A percentile compares a stretch with the other conserved stretches of the same genome.
Conservation (phyloP, 352 stramenopile genomes). For the Pythium chondricola region DNA sequence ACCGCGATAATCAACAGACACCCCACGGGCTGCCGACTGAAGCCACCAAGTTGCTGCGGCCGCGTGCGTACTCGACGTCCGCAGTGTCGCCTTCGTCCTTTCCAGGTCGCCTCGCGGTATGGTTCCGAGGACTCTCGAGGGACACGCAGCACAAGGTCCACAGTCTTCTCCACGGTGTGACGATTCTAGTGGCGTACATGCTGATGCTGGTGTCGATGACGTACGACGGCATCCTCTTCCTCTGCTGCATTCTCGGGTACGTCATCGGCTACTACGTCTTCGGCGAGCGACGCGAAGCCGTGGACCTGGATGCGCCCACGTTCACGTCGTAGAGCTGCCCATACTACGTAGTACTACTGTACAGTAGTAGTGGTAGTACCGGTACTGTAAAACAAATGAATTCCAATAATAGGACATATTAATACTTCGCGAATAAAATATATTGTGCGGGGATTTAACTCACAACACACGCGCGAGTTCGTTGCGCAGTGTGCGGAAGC, state of each 20-base stretch:
- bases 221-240: constrained; percentile 59
- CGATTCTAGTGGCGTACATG: constrained; percentile 68
- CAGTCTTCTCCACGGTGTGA: constrained; percentile 47
- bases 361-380: too few species aligned
- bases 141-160: constrained; percentile 48
- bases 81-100: background rate
- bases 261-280: constrained; percentile 64
- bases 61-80: constrained; percentile 24
- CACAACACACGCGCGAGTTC: constrained; percentile 43
- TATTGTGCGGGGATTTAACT: background rate
- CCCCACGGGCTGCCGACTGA: constrained; percentile 17
- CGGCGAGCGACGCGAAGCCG: constrained; percentile 48
- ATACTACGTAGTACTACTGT: too few species aligned
- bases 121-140: constrained; percentile 46
- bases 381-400: background rate
- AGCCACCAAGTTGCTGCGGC: constrained; percentile 35
- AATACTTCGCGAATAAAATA: background rate
- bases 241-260: constrained; percentile 50
- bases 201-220: constrained; percentile 81
- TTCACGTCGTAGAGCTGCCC: too few species aligned
- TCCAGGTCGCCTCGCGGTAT: constrained; percentile 25
- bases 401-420: background rate
- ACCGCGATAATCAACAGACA: background rate
- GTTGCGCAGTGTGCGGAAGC: constrained; percentile 60
- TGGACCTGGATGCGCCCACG: background rate